Conservation (phyloP, 352 stramenopile genomes). For the Phytophthora europaea region DNA sequence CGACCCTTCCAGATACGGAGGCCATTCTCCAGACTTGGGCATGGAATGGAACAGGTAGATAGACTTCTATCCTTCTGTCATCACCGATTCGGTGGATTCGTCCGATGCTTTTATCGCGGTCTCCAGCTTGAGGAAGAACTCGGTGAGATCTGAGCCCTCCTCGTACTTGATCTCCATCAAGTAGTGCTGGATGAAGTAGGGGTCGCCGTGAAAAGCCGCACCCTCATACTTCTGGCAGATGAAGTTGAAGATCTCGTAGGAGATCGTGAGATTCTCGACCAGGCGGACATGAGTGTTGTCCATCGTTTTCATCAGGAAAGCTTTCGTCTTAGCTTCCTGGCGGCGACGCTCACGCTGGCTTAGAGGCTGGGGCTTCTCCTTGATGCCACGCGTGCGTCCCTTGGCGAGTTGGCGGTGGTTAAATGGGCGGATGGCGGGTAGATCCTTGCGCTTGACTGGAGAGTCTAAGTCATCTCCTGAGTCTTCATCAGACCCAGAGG, state of each 20-base stretch:
- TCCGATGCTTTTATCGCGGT: not conserved
- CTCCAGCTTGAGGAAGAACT: not conserved
- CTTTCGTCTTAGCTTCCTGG: no score
- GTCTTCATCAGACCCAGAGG: not conserved
- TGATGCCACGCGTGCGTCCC: no score
- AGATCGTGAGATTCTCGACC: conserved; percentile 17
- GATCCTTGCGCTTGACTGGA: not conserved
- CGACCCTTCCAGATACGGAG: no score
- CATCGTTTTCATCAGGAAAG: no score
- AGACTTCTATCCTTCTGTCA: not conserved
- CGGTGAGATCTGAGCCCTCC: no score
- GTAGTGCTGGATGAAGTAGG: no score
- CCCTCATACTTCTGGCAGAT: not conserved
- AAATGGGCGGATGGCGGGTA: not conserved
- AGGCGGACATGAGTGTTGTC: conserved; percentile 5
- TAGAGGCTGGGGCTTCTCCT: not conserved
- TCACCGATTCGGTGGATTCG: not conserved
- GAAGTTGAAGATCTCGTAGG: not conserved
- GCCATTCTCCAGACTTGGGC: no score
- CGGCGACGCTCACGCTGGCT: not conserved
- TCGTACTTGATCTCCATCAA: no score
- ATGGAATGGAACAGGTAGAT: no score
- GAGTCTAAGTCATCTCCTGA: not conserved
- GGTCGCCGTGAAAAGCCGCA: not conserved
- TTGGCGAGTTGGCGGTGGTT: not conserved